phyloP scores from a whole-genome alignment of 2,329 filamentous ascomycete species.

The Blumeriella jaapii region DNA sequence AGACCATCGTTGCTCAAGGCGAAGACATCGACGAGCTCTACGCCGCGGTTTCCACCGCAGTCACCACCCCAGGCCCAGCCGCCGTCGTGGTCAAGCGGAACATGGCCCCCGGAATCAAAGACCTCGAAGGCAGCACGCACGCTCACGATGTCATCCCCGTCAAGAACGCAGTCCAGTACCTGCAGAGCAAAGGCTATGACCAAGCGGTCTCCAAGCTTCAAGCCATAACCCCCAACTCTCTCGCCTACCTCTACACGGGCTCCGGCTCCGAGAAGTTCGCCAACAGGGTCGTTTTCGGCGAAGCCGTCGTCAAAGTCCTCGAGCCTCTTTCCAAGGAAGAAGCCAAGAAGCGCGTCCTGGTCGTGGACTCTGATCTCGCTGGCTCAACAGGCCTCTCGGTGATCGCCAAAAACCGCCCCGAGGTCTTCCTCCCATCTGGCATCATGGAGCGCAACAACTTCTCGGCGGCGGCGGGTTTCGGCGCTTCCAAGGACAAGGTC shows the following conservation, averaged over 20 bases:
- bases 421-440: constrained; percentile 29
- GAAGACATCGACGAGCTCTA: constrained; percentile 30
- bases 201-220: constrained; percentile 11
- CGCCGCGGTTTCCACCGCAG: constrained; percentile 24
- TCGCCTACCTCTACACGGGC: constrained; percentile 25
- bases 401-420: constrained; percentile 28
- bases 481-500: constrained; percentile 28
- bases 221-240: constrained; percentile 14
- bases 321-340: constrained; percentile 29
- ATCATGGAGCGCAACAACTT: constrained; percentile 33
- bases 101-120: constrained; percentile 30
- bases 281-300: constrained; percentile 31
- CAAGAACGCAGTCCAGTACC: constrained; percentile 28
- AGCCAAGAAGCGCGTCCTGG: constrained; percentile 28
- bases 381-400: constrained; percentile 31
- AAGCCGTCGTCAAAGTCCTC: constrained; percentile 29
- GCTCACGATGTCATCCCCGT: constrained; percentile 31
- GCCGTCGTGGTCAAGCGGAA: constrained; percentile 22
- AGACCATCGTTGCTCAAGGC: constrained; percentile 28
- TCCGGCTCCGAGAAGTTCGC: constrained; percentile 28
- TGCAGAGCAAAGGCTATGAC: constrained; percentile 29
- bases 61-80: constrained; percentile 28
- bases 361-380: constrained; percentile 31
- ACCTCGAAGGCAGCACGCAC: constrained; percentile 27
- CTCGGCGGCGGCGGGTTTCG: constrained; percentile 31